A percentile compares a stretch with the other conserved stretches of the same genome.
These are phyloP conservation scores for Aureobasidium zeae DNA, from an alignment of 2,329 filamentous ascomycete species.

Conservation along the genomic window DNA sequence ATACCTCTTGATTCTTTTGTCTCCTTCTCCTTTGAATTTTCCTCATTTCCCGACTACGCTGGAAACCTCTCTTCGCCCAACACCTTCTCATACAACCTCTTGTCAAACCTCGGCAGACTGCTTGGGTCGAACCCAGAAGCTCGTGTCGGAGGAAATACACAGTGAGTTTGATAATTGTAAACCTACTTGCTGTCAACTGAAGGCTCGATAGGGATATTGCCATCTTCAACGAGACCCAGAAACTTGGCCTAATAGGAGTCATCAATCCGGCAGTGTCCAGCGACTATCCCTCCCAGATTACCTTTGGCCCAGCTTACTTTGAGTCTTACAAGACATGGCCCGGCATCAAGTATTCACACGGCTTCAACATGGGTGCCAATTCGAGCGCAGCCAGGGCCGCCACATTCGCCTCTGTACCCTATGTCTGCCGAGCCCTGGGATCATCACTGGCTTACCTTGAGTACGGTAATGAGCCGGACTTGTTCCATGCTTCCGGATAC, in stretches of 20 bases:
- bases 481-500: constrained; percentile 46
- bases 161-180: constrained; percentile 27
- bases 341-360: constrained; percentile 48
- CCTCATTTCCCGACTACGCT: constrained; percentile 45
- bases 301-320: constrained; percentile 53
- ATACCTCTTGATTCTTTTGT: constrained; percentile 38
- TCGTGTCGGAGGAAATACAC: constrained; percentile 57
- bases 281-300: constrained; percentile 53
- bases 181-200: neutral
- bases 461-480: constrained; percentile 56
- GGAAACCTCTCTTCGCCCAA: constrained; percentile 49
- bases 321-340: constrained; percentile 53
- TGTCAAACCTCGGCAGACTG: constrained; percentile 48
- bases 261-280: constrained; percentile 41
- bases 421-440: constrained; percentile 49
- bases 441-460: constrained; percentile 49
- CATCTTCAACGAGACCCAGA: constrained; percentile 47
- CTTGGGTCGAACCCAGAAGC: constrained; percentile 51
- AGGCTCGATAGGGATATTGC: constrained; percentile 43
- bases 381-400: constrained; percentile 43
- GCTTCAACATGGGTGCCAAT: constrained; percentile 52
- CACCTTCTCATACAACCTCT: constrained; percentile 50
- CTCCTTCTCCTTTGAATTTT: constrained; percentile 45
- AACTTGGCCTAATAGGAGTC: constrained; percentile 44
- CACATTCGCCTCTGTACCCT: constrained; percentile 45